A percentile compares a stretch with the other conserved stretches of the same genome.
phyloP scores from a whole-genome alignment of 169 alveolate species.

The Cryptosporidium sp. region DNA sequence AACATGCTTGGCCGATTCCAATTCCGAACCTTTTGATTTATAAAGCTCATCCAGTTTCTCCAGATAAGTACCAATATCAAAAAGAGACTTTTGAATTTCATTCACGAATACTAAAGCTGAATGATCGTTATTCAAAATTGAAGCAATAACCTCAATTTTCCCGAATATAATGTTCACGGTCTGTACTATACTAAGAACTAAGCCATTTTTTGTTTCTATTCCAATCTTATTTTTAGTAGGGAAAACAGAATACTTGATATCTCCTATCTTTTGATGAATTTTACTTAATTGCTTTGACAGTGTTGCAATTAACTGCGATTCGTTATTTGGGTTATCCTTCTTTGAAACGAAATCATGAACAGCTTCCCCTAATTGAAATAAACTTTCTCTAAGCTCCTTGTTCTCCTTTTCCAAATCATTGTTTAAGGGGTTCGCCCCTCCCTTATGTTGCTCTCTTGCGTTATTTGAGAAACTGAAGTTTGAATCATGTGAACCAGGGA shows the following conservation, averaged over 20 bases:
- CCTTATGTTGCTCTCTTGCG: background rate
- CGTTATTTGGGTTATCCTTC: slow-evolving; percentile 34
- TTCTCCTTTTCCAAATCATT: slow-evolving; percentile 61
- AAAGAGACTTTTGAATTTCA: slow-evolving; percentile 56
- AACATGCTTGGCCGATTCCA: slow-evolving; percentile 40
- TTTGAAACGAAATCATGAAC: slow-evolving; percentile 68
- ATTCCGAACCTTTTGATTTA: slow-evolving; percentile 44
- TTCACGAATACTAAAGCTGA: slow-evolving; percentile 28
- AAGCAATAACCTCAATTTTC: slow-evolving; percentile 40
- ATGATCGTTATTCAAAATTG: slow-evolving; percentile 23
- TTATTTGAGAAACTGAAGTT: slow-evolving; percentile 65
- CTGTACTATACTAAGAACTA: slow-evolving; percentile 30
- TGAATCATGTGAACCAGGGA: slow-evolving; percentile 67
- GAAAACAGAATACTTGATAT: slow-evolving; percentile 8
- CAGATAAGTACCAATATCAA: slow-evolving; percentile 38
- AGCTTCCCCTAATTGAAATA: slow-evolving; percentile 69
- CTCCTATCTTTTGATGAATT: slow-evolving; percentile 57
- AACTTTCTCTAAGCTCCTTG: slow-evolving; percentile 58
- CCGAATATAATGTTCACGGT: slow-evolving; percentile 18
- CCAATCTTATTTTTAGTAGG: slow-evolving; percentile 15
- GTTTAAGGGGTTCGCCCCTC: background rate
- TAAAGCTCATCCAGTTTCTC: slow-evolving; percentile 28
- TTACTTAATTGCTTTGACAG: slow-evolving; percentile 48
- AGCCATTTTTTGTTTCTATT: slow-evolving; percentile 21
- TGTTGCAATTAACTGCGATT: slow-evolving; percentile 70